Evolutionary conservation across 2,329 filamentous ascomycete species (phyloP).

Genomic region (Hymenoscyphus linearis): DNA sequence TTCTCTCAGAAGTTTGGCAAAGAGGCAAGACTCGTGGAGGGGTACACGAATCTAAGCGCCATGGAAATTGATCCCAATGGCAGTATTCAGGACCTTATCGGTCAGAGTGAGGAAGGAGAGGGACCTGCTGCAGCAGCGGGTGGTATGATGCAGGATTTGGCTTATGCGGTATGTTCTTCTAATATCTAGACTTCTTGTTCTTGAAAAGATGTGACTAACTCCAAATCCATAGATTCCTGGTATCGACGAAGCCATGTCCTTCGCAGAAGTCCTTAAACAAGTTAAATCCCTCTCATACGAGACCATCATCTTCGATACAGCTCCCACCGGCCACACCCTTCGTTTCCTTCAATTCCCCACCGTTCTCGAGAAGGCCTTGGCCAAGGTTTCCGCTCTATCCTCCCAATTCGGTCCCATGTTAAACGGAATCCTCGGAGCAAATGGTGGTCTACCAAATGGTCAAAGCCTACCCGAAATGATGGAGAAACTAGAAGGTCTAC

Average conservation of each 20-base stretch:
- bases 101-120: conserved; percentile 67
- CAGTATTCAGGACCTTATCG: conserved; percentile 90
- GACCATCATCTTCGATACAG: conserved; percentile 98
- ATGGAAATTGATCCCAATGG: conserved; percentile 99
- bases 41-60: conserved; percentile 88
- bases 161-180: conserved; percentile 68
- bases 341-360: conserved; percentile 98
- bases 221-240: conserved; percentile 73
- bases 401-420: conserved; percentile 93
- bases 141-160: conserved; percentile 97
- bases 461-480: conserved; percentile 89
- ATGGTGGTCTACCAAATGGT: conserved; percentile 72
- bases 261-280: conserved; percentile 97
- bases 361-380: conserved; percentile 96
- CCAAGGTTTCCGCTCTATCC: conserved; percentile 91
- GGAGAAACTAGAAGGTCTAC: conserved; percentile 87
- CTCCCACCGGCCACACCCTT: conserved; percentile 94
- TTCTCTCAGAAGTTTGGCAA: conserved; percentile 99
- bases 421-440: conserved; percentile 76
- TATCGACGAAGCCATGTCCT: conserved; percentile 99
- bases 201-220: background rate
- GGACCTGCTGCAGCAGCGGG: conserved; percentile 72
- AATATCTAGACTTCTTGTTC: background rate
- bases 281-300: conserved; percentile 99
- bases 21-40: conserved; percentile 87